Conservation (phyloP, 192 early-diverging fungal genomes). For the Gaertneriomyces semiglobifer region DNA sequence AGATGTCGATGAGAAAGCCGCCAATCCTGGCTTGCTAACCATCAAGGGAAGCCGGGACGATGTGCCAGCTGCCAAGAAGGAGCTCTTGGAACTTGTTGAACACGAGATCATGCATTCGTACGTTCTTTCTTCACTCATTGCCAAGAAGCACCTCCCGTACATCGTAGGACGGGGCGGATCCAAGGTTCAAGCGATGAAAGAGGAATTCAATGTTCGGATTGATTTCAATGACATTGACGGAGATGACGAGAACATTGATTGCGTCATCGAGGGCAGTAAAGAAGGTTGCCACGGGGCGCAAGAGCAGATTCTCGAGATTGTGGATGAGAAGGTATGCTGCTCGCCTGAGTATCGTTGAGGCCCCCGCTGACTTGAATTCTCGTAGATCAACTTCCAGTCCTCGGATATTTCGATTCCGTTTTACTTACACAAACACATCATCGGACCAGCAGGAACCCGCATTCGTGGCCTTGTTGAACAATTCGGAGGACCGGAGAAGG, state of each 20-base stretch:
- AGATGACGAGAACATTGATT: slow-evolving; percentile 34
- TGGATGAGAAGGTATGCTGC: slow-evolving; percentile 53
- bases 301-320: slow-evolving; percentile 35
- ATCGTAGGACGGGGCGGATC: slow-evolving; percentile 75
- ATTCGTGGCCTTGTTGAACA: slow-evolving; percentile 65
- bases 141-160: slow-evolving; percentile 62
- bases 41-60: slow-evolving; percentile 84
- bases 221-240: slow-evolving; percentile 57
- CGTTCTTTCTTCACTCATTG: slow-evolving; percentile 60
- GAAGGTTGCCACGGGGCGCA: slow-evolving; percentile 34
- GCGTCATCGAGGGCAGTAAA: slow-evolving; percentile 43
- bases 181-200: slow-evolving; percentile 71
- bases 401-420: slow-evolving; percentile 64
- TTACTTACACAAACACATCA: slow-evolving; percentile 73
- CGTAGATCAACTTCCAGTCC: slow-evolving; percentile 53
- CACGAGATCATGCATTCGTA: slow-evolving; percentile 68
- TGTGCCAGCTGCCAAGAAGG: slow-evolving; percentile 71
- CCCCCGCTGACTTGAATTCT: slow-evolving; percentile 40
- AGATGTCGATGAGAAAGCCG: slow-evolving; percentile 10
- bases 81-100: slow-evolving; percentile 78
- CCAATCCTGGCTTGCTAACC: slow-evolving; percentile 55
- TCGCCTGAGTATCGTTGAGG: slow-evolving; percentile 20
- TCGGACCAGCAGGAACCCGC: slow-evolving; percentile 70
- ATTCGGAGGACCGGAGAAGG: slow-evolving; percentile 45
- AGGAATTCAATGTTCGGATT: slow-evolving; percentile 61